phyloP scores from a whole-genome alignment of 495 filamentous ascomycete species.

The Talaromyces borbonicus region DNA sequence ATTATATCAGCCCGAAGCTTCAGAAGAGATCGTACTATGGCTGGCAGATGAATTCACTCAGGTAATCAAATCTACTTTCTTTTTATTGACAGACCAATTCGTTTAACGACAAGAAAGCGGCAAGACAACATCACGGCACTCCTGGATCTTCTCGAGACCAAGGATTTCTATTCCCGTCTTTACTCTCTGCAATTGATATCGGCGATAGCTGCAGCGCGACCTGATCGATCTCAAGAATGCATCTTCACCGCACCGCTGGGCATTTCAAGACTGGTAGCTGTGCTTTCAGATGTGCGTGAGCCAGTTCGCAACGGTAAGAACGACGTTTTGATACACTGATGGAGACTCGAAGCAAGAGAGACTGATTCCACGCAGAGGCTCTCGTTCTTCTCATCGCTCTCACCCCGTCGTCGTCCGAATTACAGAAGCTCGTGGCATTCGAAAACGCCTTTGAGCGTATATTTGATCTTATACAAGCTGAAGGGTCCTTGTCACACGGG shows the following conservation, averaged over 20 bases:
- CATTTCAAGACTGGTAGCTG: constrained; percentile 73
- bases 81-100: constrained; percentile 2
- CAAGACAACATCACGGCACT: constrained; percentile 96
- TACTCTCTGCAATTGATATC: constrained; percentile 87
- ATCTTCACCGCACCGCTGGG: constrained; percentile 80
- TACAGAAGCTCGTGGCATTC: constrained; percentile 91
- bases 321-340: background rate
- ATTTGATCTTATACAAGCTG: constrained; percentile 68
- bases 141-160: constrained; percentile 75
- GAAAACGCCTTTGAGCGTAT: constrained; percentile 86
- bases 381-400: constrained; percentile 59
- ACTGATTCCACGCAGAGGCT: constrained; percentile 38
- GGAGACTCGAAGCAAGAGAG: background rate
- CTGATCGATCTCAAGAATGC: constrained; percentile 93
- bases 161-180: constrained; percentile 86
- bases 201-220: constrained; percentile 74
- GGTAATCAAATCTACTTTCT: constrained; percentile 32
- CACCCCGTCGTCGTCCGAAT: constrained; percentile 61
- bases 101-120: constrained; percentile 47
- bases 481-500: constrained; percentile 75
- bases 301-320: constrained; percentile 75
- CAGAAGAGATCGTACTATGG: constrained; percentile 94
- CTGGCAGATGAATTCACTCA: constrained; percentile 97
- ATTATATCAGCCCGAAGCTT: constrained; percentile 69
- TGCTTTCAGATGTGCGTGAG: constrained; percentile 77